Conservation (phyloP, 2,329 filamentous ascomycete species). For the Sarocladiaceae sp. region DNA sequence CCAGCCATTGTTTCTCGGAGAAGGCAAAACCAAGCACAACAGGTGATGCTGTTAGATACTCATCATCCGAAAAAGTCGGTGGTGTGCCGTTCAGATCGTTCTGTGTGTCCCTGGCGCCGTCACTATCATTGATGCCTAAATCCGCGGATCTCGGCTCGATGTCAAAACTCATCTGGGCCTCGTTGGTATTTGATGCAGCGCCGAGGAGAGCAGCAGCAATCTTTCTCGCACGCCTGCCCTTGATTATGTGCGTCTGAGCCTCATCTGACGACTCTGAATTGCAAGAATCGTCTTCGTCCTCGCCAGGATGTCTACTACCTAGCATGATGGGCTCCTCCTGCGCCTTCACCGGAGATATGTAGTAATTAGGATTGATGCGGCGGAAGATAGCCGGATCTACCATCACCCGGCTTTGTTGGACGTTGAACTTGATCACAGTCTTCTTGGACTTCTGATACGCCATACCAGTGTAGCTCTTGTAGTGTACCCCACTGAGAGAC, state of each 20-base stretch:
- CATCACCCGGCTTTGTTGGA: constrained; percentile 86
- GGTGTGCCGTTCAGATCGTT: constrained; percentile 24
- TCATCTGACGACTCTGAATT: constrained; percentile 31
- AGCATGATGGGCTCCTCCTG: constrained; percentile 57
- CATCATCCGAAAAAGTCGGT: constrained; percentile 70
- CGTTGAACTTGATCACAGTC: constrained; percentile 67
- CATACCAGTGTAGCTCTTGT: constrained; percentile 77
- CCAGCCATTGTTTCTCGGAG: constrained; percentile 84
- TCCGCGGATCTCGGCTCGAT: background rate
- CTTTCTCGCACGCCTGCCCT: background rate
- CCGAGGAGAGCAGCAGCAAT: background rate
- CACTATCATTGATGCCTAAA: constrained; percentile 18
- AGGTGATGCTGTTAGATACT: constrained; percentile 78
- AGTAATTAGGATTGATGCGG: constrained; percentile 82
- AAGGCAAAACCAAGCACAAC: constrained; percentile 86
- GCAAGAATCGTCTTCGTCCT: constrained; percentile 31
- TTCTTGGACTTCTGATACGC: constrained; percentile 82
- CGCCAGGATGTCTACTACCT: constrained; percentile 35
- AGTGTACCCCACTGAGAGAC: constrained; percentile 74
- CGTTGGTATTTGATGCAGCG: background rate
- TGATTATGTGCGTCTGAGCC: background rate
- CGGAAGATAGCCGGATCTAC: constrained; percentile 79
- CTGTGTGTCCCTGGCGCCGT: constrained; percentile 23
- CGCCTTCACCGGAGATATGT: constrained; percentile 67
- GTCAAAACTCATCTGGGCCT: background rate